Conservation (phyloP, 768 basidiomycete species). For the Lactifluus rugatus region DNA sequence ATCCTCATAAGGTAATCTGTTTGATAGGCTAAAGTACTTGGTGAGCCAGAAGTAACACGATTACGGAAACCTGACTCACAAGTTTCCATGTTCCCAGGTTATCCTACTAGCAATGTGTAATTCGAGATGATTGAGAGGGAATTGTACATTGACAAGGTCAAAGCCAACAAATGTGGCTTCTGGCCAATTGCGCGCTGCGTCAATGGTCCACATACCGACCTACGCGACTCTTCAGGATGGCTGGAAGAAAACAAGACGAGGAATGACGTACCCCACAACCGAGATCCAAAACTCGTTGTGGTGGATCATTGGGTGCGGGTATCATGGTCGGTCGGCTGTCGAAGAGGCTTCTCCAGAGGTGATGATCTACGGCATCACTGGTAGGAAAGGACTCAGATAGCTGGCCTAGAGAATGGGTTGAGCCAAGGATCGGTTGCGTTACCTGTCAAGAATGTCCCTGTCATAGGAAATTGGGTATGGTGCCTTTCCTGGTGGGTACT, state of each 20-base stretch:
- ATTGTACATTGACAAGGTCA: conserved; percentile 68
- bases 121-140: conserved; percentile 44
- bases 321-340: conserved; percentile 15
- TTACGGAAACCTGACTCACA: conserved; percentile 36
- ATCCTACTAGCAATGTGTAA: conserved; percentile 46
- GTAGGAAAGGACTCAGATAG: not conserved
- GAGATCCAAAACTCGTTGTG: conserved; percentile 15
- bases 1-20: conserved; percentile 69
- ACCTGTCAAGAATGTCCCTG: conserved; percentile 59
- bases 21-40: conserved; percentile 45
- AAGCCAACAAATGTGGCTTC: conserved; percentile 44
- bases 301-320: conserved; percentile 12
- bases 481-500: conserved; percentile 63
- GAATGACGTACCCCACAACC: conserved; percentile 17
- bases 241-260: not conserved
- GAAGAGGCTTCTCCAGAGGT: conserved; percentile 14
- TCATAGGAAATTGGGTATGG: conserved; percentile 74
- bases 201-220: conserved; percentile 19
- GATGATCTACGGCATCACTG: conserved; percentile 22
- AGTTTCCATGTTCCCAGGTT: conserved; percentile 69
- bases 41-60: not conserved
- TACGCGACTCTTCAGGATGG: not conserved
- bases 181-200: conserved; percentile 20
- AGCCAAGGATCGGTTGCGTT: conserved; percentile 36
- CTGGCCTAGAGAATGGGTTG: not conserved